Evolutionary conservation across 306 rosid genomes (phyloP).

Genomic region (Sphenostylis stenocarpa): DNA sequence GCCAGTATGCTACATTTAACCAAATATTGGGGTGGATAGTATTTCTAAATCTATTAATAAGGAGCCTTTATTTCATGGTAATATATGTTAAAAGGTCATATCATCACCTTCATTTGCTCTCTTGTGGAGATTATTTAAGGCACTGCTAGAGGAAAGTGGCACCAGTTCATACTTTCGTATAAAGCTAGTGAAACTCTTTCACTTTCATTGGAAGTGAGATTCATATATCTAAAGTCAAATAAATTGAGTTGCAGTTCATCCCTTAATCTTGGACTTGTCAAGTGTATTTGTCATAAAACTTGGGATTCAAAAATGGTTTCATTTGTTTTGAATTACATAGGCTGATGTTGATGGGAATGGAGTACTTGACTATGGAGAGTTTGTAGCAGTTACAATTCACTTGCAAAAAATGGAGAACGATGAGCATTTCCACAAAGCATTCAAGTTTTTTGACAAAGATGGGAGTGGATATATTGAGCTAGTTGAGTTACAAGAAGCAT

Average conservation of each 20-base stretch:
- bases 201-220: neutral
- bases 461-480: conserved; percentile 81
- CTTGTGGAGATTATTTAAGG: neutral
- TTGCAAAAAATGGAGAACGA: conserved; percentile 94
- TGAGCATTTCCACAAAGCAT: conserved; percentile 86
- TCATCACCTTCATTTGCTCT: neutral
- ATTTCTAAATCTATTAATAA: neutral
- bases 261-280: conserved; percentile 3
- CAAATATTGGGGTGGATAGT: neutral
- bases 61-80: neutral
- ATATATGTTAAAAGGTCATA: neutral
- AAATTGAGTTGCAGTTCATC: neutral
- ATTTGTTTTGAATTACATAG: conserved; percentile 39
- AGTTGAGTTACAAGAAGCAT: conserved; percentile 62
- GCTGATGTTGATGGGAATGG: conserved; percentile 98
- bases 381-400: conserved; percentile 94
- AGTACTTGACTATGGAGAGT: conserved; percentile 89
- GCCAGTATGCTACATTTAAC: neutral
- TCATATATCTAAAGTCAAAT: neutral
- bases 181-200: neutral
- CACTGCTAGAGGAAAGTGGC: conserved; percentile 1
- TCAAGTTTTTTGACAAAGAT: conserved; percentile 80
- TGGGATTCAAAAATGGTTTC: neutral
- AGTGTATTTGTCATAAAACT: neutral
- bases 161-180: neutral